Conservation (phyloP, 108 stramenopile species). For the Schizochytrium sp. region DNA sequence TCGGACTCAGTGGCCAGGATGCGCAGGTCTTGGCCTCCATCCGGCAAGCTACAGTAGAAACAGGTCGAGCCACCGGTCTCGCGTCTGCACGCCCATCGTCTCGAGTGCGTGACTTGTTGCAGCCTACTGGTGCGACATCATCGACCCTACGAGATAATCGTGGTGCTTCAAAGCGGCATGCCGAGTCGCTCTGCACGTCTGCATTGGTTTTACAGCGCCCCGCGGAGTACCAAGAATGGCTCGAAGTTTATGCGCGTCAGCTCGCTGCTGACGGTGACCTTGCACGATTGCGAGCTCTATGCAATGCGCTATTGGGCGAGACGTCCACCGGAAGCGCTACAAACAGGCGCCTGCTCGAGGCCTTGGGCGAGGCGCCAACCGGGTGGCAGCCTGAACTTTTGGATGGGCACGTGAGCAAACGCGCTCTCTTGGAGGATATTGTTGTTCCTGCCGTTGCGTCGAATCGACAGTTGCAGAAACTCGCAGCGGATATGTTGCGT, state of each 20-base stretch:
- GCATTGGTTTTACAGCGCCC: background rate
- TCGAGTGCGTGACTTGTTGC: background rate
- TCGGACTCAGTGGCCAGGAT: background rate
- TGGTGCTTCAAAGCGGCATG: background rate
- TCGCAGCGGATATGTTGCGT: background rate
- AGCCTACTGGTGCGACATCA: background rate
- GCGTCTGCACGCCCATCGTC: background rate
- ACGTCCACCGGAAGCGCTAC: background rate
- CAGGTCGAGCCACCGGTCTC: background rate
- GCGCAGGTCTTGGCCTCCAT: background rate
- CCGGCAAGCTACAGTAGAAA: background rate
- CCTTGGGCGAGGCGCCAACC: background rate
- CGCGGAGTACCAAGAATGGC: background rate
- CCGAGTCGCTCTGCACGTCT: background rate
- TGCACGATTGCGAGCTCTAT: background rate
- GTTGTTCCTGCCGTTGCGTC: background rate
- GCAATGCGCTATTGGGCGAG: background rate
- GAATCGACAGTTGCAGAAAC: background rate
- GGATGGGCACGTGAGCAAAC: background rate
- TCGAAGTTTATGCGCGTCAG: background rate
- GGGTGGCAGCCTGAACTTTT: background rate
- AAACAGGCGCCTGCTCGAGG: background rate
- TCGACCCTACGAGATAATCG: too few species aligned
- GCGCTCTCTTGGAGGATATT: background rate
- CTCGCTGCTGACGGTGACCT: background rate